Base-by-base conservation (phyloP, 805 yeast genomes). In the Starmera pachycereana region DNA sequence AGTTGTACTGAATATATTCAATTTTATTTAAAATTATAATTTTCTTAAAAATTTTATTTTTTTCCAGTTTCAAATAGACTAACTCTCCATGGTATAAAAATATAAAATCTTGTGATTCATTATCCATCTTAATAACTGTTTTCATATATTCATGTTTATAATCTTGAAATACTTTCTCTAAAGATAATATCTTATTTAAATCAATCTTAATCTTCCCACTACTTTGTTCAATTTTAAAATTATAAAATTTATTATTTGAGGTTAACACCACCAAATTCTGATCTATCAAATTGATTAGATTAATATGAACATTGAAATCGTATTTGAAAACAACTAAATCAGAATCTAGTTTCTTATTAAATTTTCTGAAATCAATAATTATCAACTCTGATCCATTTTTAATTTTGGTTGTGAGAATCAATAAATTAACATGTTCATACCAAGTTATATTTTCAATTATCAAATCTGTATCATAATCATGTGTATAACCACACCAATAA, bases 401-500 rank as follows among this genome's bases (percentile, higher is more conserved):
- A 0, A 53, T 47, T 37, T 38, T 44, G 19, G 49, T 54, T 1
- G 54, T 43, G 2, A 50, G 35, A 8, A 54, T 40, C 14, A 54
- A 40, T 9, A 52, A 34, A 33, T 51, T 40, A 29, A 46, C 27
- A 22, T 38, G 38, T 1, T 40, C 44, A 27, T 46, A 48, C 56
- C 56, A 53, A 9, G 52, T 40, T 19, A 52, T 8, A 14, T 47
- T 43, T 8, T 40, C 38, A 25, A 53, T 35, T 13, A 41, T 22
- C 27, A 52, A 37, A 12, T 51, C 54, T 29, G 51, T 50, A 29
- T 44, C 46, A 33, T 41, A 48, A 30, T 52, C 57, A 42, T 58
- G 54, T 28, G 44, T 45, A 41, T 54, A 58, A 34, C 47, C 42
- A 39, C 51, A 45, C 62, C 62, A 58, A 19, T 47, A 48, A 13